phyloP scores from a whole-genome alignment of 2,329 filamentous ascomycete species.

The Sarocladium brachiariae region DNA sequence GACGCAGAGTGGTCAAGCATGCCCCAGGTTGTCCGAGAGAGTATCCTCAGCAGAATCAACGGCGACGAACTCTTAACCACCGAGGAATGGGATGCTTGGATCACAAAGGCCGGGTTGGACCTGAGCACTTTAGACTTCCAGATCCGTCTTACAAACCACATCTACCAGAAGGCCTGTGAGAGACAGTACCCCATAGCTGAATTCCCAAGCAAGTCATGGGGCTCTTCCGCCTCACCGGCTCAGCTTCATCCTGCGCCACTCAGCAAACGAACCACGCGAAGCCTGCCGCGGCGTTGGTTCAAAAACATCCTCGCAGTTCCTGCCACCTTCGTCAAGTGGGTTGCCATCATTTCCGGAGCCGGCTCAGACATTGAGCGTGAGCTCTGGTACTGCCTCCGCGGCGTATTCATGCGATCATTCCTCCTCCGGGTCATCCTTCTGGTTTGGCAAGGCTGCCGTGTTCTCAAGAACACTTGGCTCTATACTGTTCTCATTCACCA shows the following conservation, averaged over 20 bases:
- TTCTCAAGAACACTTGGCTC: constrained; percentile 25
- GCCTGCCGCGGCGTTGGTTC: constrained; percentile 13
- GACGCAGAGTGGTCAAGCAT: constrained; percentile 25
- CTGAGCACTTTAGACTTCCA: constrained; percentile 22
- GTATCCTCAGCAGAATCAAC: constrained; percentile 23
- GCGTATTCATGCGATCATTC: constrained; percentile 17
- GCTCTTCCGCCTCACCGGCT: not conserved
- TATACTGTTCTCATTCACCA: constrained; percentile 25
- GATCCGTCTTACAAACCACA: constrained; percentile 16
- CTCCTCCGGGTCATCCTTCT: constrained; percentile 21
- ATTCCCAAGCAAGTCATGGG: not conserved
- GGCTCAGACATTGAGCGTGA: constrained; percentile 29
- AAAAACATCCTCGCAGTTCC: constrained; percentile 17
- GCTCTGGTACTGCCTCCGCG: constrained; percentile 25
- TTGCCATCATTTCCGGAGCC: constrained; percentile 26
- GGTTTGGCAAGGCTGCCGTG: constrained; percentile 25
- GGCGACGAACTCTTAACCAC: constrained; percentile 18
- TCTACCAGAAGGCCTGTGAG: constrained; percentile 13
- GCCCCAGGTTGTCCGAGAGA: constrained; percentile 22
- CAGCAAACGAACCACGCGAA: not conserved
- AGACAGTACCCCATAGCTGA: constrained; percentile 8
- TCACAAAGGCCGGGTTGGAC: constrained; percentile 15
- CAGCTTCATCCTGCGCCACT: not conserved
- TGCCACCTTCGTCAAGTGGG: constrained; percentile 23
- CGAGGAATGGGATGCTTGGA: constrained; percentile 19